These are phyloP conservation scores for Letharia columbiana DNA, from an alignment of 495 filamentous ascomycete genomes.

Conservation along the genomic window DNA sequence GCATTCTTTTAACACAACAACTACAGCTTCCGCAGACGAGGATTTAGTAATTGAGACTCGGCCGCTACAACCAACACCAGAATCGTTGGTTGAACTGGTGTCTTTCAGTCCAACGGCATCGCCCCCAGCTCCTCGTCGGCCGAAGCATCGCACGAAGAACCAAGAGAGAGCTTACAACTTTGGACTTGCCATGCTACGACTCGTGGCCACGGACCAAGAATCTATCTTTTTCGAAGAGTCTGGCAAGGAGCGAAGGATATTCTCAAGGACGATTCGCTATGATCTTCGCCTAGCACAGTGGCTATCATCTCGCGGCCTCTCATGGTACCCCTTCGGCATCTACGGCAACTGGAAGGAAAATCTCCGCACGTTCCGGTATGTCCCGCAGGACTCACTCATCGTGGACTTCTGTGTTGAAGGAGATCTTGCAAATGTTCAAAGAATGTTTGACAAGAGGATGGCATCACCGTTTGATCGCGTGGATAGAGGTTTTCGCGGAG, in stretches of 20 bases:
- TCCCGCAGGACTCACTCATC: slow-evolving; percentile 11
- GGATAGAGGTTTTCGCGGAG: background rate
- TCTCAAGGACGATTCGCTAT: background rate
- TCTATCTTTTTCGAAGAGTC: background rate
- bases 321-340: background rate
- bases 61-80: background rate
- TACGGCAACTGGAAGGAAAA: background rate
- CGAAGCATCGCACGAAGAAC: background rate
- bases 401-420: slow-evolving; percentile 24
- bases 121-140: background rate
- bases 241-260: background rate
- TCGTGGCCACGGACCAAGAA: background rate
- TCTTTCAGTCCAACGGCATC: background rate
- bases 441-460: slow-evolving; percentile 19
- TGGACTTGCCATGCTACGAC: background rate
- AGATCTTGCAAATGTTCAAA: slow-evolving; percentile 20
- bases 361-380: background rate
- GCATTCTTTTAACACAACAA: background rate
- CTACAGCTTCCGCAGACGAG: background rate
- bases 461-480: slow-evolving; percentile 22
- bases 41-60: background rate
- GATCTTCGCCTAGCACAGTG: background rate
- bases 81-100: background rate
- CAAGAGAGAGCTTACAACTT: background rate
- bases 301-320: background rate